Base-by-base conservation (phyloP, 176 grass and related monocot genomes). In the Cenchrus purpureus region DNA sequence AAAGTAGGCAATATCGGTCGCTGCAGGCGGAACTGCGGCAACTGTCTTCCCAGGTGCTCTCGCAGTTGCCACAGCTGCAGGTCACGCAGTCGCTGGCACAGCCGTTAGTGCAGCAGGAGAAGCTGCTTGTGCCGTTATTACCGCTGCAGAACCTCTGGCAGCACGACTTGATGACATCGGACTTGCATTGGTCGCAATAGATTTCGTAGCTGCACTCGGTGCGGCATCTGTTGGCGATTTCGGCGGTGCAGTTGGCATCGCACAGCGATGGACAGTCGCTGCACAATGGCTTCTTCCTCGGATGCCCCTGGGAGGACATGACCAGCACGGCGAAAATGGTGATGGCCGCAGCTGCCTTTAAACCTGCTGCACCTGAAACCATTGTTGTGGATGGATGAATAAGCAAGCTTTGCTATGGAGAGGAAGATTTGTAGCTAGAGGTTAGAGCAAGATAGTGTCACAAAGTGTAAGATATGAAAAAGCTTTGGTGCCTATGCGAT, bases 261-360 rank as follows among this genome's bases (percentile, higher is more conserved):
- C 64, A 66, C 31, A 66, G 31, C 12, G 64, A 66, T 34, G 0
- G 5, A 8, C 64, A 66, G 31, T 66, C 64, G 31, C 64, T 37
- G 64, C 64, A 66, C 8, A 66, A 66, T 0, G 64, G 64, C 31
- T 37, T 37, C 64, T 15, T 66, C 31, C 12, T 66, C 12, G 64
- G 64, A 66, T 66, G 64, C 12, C 64, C 64, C 64, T 66, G 64
- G 64, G 64, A 66, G 7, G 64, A 66, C 29, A 66, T 16, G 64
- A 34, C 12, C 64, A 66, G 31, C 64, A 66, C 64, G 0, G 64
- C 31, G 64, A 66, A 37, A 37, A 66, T 6, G 4, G 31, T 12
- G 16, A 66, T 3, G 31, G 31, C 13, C 13, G 64, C 64, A 4
- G 31, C 31, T 7, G 64, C 64, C 12, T 7, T 66, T 8, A 66